Conservation (phyloP, 306 rosid genomes). For the Vigna hirtella region DNA sequence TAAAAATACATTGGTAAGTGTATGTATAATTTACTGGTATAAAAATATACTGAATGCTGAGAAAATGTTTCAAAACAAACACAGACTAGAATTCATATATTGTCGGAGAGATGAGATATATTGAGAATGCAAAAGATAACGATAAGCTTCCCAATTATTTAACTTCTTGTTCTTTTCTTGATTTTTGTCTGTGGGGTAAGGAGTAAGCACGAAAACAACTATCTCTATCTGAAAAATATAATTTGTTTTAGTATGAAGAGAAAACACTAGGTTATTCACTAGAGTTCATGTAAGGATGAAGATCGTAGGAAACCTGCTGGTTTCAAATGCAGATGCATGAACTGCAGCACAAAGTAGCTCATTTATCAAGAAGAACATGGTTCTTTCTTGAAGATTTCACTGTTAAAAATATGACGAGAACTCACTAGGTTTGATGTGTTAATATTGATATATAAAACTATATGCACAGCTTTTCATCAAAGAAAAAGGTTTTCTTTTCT, state of each 20-base stretch:
- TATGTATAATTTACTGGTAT: neutral
- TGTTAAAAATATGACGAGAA: neutral
- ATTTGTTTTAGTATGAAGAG: neutral
- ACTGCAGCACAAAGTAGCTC: neutral
- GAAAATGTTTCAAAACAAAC: neutral
- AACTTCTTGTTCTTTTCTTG: neutral
- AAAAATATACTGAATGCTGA: neutral
- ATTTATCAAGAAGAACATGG: neutral
- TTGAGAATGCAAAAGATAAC: neutral
- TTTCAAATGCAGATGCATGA: neutral
- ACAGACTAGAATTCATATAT: neutral
- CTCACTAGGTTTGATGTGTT: neutral
- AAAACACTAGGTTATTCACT: neutral
- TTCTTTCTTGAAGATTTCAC: neutral
- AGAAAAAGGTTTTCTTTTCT: neutral
- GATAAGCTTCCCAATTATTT: neutral
- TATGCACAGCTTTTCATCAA: neutral
- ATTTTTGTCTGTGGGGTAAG: neutral
- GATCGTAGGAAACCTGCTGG: neutral
- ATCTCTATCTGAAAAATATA: conserved; percentile 1
- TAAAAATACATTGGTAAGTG: too few relatives aligned
- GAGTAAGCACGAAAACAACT: neutral
- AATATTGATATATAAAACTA: neutral
- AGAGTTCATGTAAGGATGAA: neutral
- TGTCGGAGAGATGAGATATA: neutral